Conservation (phyloP, 371 early-diverging fungal species). For the Mucor piriformis region DNA sequence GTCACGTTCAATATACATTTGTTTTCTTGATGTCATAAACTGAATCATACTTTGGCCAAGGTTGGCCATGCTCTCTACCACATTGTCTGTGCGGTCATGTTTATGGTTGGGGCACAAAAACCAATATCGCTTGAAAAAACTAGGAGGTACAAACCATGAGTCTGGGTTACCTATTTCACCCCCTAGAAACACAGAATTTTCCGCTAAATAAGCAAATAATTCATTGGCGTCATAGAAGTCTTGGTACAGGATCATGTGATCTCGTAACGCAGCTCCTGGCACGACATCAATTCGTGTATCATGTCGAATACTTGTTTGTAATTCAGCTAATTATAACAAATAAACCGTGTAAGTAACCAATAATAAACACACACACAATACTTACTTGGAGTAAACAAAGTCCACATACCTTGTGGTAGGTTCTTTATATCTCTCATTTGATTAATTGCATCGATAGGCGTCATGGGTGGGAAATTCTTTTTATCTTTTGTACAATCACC, state of each 20-base stretch:
- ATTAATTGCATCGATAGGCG: constrained; percentile 36
- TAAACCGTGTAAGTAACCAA: neutral
- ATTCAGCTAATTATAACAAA: constrained; percentile 31
- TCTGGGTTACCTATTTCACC: constrained; percentile 44
- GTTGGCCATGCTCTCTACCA: constrained; percentile 30
- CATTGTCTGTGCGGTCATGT: constrained; percentile 33
- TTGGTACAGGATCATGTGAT: constrained; percentile 46
- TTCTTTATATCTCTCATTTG: constrained; percentile 30
- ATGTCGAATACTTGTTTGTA: constrained; percentile 41
- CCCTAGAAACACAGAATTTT: constrained; percentile 37
- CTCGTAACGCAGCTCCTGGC: constrained; percentile 43
- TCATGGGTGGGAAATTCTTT: constrained; percentile 42
- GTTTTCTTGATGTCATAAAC: constrained; percentile 28
- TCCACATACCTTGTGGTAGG: constrained; percentile 14
- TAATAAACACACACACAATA: neutral
- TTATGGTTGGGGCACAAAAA: constrained; percentile 43
- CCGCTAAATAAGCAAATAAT: constrained; percentile 32
- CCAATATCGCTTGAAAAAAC: constrained; percentile 41
- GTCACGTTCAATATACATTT: constrained; percentile 44
- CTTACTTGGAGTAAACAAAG: constrained; percentile 23
- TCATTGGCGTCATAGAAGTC: constrained; percentile 47
- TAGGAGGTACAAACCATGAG: constrained; percentile 44
- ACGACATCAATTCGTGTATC: constrained; percentile 45
- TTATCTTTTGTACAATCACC: neutral
- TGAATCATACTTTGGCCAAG: constrained; percentile 32